A percentile compares a stretch with the other conserved stretches of the same genome.
phyloP scores from a whole-genome alignment of 257 asterid species.

The Solanum raphanifolium region DNA sequence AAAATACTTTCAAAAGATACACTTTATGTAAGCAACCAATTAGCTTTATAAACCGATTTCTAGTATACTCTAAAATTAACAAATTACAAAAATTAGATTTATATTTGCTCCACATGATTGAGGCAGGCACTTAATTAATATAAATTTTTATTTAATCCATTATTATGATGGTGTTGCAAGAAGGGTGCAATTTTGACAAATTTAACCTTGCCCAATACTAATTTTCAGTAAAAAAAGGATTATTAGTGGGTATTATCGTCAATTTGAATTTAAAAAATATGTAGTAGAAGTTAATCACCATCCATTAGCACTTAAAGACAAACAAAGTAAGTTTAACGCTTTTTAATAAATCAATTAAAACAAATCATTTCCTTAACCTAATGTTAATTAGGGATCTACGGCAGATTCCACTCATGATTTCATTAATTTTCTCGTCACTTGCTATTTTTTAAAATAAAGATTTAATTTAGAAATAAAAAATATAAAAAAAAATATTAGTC shows the following conservation, averaged over 20 bases:
- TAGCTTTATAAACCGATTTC: background rate
- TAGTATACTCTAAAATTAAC: background rate
- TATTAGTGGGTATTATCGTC: background rate
- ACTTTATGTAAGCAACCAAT: background rate
- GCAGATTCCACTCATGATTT: conserved; percentile 10
- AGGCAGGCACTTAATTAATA: background rate
- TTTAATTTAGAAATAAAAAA: background rate
- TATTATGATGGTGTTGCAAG: background rate
- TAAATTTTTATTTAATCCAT: background rate
- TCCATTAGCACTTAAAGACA: conserved; percentile 1
- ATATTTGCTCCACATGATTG: background rate
- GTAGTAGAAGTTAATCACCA: background rate
- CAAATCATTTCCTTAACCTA: conserved; percentile 11
- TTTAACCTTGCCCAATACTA: background rate
- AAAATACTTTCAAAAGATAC: background rate
- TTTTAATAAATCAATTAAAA: conserved; percentile 18
- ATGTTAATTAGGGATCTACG: background rate
- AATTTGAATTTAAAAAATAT: background rate
- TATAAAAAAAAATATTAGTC: background rate
- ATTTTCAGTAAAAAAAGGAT: background rate
- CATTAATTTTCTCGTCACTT: conserved; percentile 20
- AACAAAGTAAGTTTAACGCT: conserved; percentile 17
- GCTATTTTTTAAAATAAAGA: conserved; percentile 4
- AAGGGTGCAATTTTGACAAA: background rate
- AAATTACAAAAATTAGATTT: background rate